phyloP scores from a whole-genome alignment of 2,329 filamentous ascomycete species.

The Talaromyces sp. region DNA sequence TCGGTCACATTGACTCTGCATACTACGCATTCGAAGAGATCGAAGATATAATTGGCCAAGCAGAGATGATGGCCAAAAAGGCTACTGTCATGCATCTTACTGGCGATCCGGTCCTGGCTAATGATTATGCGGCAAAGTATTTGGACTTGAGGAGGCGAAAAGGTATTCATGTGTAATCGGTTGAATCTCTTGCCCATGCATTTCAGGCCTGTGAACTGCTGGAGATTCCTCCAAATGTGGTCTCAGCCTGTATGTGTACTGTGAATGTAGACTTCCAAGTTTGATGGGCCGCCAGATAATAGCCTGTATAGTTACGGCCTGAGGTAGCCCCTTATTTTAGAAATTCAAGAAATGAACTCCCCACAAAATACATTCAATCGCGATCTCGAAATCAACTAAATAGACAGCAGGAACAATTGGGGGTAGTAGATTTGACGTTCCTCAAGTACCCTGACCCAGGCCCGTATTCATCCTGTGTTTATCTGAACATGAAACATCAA shows the following conservation, averaged over 20 bases:
- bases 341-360: no score
- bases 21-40: conserved; percentile 67
- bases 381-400: background rate
- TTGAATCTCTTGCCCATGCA: background rate
- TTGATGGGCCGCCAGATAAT: no score
- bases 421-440: conserved; percentile 21
- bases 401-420: background rate
- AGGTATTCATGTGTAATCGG: conserved; percentile 13
- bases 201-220: no score
- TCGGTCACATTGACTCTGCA: conserved; percentile 64
- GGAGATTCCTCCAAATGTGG: no score
- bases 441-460: conserved; percentile 22
- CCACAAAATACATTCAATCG: no score
- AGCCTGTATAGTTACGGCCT: no score
- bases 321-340: no score
- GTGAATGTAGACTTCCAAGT: no score
- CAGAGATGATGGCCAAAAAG: conserved; percentile 81
- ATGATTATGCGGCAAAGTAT: conserved; percentile 69
- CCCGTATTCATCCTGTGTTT: conserved; percentile 14
- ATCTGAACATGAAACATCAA: conserved; percentile 16
- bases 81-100: conserved; percentile 72
- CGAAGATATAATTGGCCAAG: conserved; percentile 70
- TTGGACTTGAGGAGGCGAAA: conserved; percentile 57
- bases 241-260: no score
- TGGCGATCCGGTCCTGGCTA: conserved; percentile 65